A percentile compares a stretch with the other conserved stretches of the same genome.
Evolutionary conservation across 2,329 filamentous ascomycete species (phyloP).

Genomic region (Scolecobasidium constrictum): DNA sequence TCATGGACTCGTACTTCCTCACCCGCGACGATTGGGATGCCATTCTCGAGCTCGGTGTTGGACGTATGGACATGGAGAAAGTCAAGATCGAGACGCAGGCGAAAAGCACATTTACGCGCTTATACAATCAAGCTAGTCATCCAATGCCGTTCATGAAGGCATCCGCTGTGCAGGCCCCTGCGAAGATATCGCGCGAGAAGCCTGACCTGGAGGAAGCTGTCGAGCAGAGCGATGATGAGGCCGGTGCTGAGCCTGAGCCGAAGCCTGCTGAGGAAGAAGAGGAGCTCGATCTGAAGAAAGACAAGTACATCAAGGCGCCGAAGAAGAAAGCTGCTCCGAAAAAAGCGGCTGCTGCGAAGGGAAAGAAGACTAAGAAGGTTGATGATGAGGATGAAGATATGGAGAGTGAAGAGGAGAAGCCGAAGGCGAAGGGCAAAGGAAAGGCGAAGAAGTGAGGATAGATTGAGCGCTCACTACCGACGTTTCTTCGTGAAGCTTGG

Average conservation of each 20-base stretch:
- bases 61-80: constrained; percentile 63
- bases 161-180: constrained; percentile 52
- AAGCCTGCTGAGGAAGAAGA: constrained; percentile 58
- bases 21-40: constrained; percentile 92
- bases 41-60: constrained; percentile 83
- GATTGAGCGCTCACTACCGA: too few relatives aligned
- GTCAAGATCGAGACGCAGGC: constrained; percentile 75
- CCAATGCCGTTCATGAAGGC: constrained; percentile 96
- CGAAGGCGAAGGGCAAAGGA: constrained; percentile 34
- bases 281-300: constrained; percentile 76
- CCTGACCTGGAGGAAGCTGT: constrained; percentile 95
- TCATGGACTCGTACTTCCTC: constrained; percentile 96
- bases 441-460: constrained; percentile 33
- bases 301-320: constrained; percentile 91
- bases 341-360: constrained; percentile 33
- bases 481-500: too few relatives aligned
- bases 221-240: constrained; percentile 66
- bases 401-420: constrained; percentile 35
- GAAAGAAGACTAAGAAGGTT: constrained; percentile 24
- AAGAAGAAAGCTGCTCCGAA: constrained; percentile 54
- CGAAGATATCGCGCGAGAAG: constrained; percentile 60
- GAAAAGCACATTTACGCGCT: constrained; percentile 80
- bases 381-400: constrained; percentile 24
- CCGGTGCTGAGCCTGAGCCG: constrained; percentile 52
- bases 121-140: constrained; percentile 79